Evolutionary conservation across 1,284 basidiomycete genomes (phyloP).

Genomic region (Fomitopsis pinicola): DNA sequence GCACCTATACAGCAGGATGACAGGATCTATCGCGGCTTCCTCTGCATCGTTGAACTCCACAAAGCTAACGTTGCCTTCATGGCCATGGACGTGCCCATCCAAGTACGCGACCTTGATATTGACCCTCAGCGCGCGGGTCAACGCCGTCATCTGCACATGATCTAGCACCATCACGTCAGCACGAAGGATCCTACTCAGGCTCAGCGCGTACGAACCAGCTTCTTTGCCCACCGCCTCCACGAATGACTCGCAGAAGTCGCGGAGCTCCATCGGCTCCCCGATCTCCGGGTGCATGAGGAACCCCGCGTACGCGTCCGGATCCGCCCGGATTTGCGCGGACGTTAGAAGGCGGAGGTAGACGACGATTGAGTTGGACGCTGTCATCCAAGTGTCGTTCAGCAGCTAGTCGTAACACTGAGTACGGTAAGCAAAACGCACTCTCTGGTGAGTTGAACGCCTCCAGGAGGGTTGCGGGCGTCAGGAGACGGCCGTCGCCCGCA

Average conservation of each 20-base stretch:
- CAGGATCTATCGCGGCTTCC: conserved; percentile 38
- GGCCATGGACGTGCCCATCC: conserved; percentile 40
- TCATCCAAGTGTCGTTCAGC: not conserved
- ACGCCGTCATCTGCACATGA: conserved; percentile 80
- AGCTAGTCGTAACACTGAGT: too few relatives aligned
- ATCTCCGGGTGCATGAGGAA: conserved; percentile 78
- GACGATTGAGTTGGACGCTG: conserved; percentile 70
- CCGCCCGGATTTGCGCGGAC: conserved; percentile 73
- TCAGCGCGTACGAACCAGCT: conserved; percentile 49
- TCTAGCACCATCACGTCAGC: conserved; percentile 37
- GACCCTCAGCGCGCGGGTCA: conserved; percentile 64
- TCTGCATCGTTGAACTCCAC: conserved; percentile 59
- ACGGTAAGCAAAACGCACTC: conserved; percentile 32
- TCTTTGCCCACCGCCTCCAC: conserved; percentile 83
- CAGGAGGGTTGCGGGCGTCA: conserved; percentile 40
- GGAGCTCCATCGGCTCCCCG: conserved; percentile 51
- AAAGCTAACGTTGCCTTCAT: conserved; percentile 56
- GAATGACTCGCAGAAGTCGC: conserved; percentile 70
- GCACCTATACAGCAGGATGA: conserved; percentile 74
- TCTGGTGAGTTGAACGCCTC: conserved; percentile 51
- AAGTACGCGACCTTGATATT: conserved; percentile 80
- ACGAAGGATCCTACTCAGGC: not conserved
- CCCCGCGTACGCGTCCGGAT: conserved; percentile 59
- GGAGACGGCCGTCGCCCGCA: conserved; percentile 27
- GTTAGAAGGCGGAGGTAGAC: conserved; percentile 77